Evolutionary conservation across 2,329 filamentous ascomycete genomes (phyloP).

Genomic region (Ceratocystis eucalypticola): DNA sequence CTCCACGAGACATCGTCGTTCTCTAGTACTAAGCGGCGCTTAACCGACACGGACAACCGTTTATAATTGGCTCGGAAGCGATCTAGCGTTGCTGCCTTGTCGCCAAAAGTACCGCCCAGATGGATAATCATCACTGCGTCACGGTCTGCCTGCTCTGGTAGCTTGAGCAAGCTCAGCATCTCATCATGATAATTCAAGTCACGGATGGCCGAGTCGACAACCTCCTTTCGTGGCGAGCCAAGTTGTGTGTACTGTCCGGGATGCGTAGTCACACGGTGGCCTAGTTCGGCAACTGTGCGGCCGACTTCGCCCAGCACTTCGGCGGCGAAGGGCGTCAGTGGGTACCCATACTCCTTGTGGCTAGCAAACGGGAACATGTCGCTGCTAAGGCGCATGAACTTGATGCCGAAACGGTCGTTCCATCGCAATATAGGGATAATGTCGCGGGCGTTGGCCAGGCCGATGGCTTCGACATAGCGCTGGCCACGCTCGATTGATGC

Average conservation of each 20-base stretch:
- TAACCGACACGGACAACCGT: conserved; percentile 52
- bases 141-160: conserved; percentile 64
- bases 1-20: conserved; percentile 90
- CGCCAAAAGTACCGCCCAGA: conserved; percentile 81
- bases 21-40: conserved; percentile 72
- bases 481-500: conserved; percentile 54
- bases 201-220: conserved; percentile 62
- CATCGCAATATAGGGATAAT: conserved; percentile 75
- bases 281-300: conserved; percentile 59
- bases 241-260: conserved; percentile 90
- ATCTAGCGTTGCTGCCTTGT: conserved; percentile 64
- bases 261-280: conserved; percentile 78
- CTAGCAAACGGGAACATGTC: conserved; percentile 97
- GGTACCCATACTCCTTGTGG: conserved; percentile 76
- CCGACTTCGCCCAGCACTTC: conserved; percentile 65
- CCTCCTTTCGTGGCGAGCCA: conserved; percentile 64
- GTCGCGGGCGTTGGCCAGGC: conserved; percentile 70
- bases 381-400: conserved; percentile 80
- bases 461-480: conserved; percentile 61
- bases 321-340: conserved; percentile 67
- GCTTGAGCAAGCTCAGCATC: conserved; percentile 59
- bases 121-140: conserved; percentile 93
- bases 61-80: conserved; percentile 67
- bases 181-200: conserved; percentile 85
- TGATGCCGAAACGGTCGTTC: conserved; percentile 87